Evolutionary conservation across 164 flowering plant species (phyloP), one percentile per base, ranked within the genome.

Genomic region (Warburgia ugandensis): DNA sequence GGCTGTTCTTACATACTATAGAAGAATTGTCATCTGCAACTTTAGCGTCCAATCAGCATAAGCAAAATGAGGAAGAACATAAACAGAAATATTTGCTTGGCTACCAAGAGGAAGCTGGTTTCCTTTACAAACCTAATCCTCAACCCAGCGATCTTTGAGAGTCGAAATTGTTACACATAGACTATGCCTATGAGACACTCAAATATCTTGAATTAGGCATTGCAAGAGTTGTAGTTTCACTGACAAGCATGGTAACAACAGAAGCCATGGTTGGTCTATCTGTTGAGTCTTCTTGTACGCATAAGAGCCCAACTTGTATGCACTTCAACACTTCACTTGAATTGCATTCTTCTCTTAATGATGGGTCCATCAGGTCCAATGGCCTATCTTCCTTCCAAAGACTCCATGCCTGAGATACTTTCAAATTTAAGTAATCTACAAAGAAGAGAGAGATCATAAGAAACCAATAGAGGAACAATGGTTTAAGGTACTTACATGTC

Each of bases 241-340:
- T 53, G 37, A 37, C 19, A 2, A 53, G 38, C 35, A 53, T 29
- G 25, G 23, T 19, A 9, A 42, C 56, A 19, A 42, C 56, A 28
- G 16, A 30, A 3, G 46, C 10, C 47, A 53, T 53, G 25, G 22
- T 42, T 1, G 56, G 59, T 17, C 50, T 45, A 27, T 31, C 49
- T 8, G 6, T 27, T 22, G 59, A 28, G 16, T 31, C 41, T 31
- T 55, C 59, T 45, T 55, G 59, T 6, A 45, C 50, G 20, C 59
- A 55, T 3, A 55, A 22, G 13, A 55, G 40, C 19, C 42, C 50
- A 1, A 55, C 20, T 5, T 55, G 59, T 10, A 55, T 25, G 43
- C 42, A 32, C 45, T 41, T 55, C n/a, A 31, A 21, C 9, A 35
- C 40, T 31, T 45, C 40, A 3, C 22, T 16, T 3, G 9, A 3